A percentile compares a stretch with the other conserved stretches of the same genome.
Evolutionary conservation across 2,329 filamentous ascomycete species (phyloP).

Genomic region (Shiraia sp.): DNA sequence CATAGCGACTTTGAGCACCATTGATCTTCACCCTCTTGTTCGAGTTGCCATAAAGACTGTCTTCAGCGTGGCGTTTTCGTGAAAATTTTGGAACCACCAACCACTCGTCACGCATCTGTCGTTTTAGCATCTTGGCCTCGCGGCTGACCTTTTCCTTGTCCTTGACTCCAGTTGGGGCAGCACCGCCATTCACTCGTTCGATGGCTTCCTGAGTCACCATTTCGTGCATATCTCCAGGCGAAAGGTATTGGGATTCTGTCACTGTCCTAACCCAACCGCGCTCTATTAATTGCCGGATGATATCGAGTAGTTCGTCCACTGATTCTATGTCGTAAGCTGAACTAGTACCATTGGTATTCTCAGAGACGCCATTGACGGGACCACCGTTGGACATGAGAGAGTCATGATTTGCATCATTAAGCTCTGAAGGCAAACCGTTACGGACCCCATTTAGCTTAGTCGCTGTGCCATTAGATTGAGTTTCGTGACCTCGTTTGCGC

Average conservation of each 20-base stretch:
- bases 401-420: conserved; percentile 8
- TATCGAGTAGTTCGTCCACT: conserved; percentile 47
- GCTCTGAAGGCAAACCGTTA: conserved; percentile 13
- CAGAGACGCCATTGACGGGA: conserved; percentile 13
- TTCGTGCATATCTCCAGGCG: conserved; percentile 58
- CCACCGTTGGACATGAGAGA: conserved; percentile 7
- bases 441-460: conserved; percentile 17
- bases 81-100: conserved; percentile 32
- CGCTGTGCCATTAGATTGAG: conserved; percentile 23
- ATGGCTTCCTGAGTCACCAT: conserved; percentile 68
- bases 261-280: conserved; percentile 71
- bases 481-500: conserved; percentile 26
- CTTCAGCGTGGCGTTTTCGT: conserved; percentile 20
- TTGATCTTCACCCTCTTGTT: conserved; percentile 40
- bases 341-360: conserved; percentile 11
- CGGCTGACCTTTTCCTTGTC: conserved; percentile 65
- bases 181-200: conserved; percentile 54
- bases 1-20: conserved; percentile 20
- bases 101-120: conserved; percentile 51
- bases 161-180: conserved; percentile 64
- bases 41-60: conserved; percentile 20
- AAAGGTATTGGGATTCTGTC: conserved; percentile 51
- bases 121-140: conserved; percentile 62
- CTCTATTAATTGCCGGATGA: conserved; percentile 58
- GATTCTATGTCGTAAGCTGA: conserved; percentile 38